These are phyloP conservation scores for Cyberlindnera galapagoensis DNA, from an alignment of 805 yeast genomes.

Conservation along the genomic window DNA sequence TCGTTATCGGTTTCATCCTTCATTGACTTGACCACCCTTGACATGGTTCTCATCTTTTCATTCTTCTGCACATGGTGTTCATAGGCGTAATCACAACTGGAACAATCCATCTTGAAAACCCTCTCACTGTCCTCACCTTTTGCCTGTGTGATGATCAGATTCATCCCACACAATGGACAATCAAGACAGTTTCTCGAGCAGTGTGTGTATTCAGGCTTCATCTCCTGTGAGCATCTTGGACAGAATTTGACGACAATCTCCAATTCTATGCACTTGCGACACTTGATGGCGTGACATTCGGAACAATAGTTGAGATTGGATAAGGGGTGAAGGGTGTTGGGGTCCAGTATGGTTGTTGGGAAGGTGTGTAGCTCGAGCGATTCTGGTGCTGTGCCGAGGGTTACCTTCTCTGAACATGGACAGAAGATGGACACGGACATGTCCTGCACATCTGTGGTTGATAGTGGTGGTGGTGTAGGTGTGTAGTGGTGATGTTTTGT, in stretches of 20 bases:
- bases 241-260: slow-evolving; percentile 23
- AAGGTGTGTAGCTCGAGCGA: slow-evolving; percentile 12
- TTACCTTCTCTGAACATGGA: slow-evolving; percentile 22
- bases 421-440: slow-evolving; percentile 16
- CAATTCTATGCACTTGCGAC: slow-evolving; percentile 22
- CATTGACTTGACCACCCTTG: slow-evolving; percentile 11
- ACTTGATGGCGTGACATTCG: slow-evolving; percentile 22
- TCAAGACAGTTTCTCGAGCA: slow-evolving; percentile 24
- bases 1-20: slow-evolving; percentile 2
- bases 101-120: slow-evolving; percentile 12
- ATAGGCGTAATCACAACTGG: slow-evolving; percentile 13
- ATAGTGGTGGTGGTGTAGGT: not conserved
- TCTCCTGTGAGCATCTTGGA: slow-evolving; percentile 22
- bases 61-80: slow-evolving; percentile 6
- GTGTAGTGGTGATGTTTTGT: not conserved
- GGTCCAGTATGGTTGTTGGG: slow-evolving; percentile 19
- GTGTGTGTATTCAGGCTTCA: slow-evolving; percentile 17
- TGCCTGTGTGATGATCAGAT: slow-evolving; percentile 10
- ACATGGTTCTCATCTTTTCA: slow-evolving; percentile 15
- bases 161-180: slow-evolving; percentile 21
- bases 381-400: slow-evolving; percentile 4
- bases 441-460: not conserved
- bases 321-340: slow-evolving; percentile 14
- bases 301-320: slow-evolving; percentile 19
- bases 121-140: slow-evolving; percentile 1